A percentile compares a stretch with the other conserved stretches of the same genome.
These are phyloP conservation scores for Rhodotorula glutinis DNA, from an alignment of 1,284 basidiomycete species.

Conservation along the genomic window DNA sequence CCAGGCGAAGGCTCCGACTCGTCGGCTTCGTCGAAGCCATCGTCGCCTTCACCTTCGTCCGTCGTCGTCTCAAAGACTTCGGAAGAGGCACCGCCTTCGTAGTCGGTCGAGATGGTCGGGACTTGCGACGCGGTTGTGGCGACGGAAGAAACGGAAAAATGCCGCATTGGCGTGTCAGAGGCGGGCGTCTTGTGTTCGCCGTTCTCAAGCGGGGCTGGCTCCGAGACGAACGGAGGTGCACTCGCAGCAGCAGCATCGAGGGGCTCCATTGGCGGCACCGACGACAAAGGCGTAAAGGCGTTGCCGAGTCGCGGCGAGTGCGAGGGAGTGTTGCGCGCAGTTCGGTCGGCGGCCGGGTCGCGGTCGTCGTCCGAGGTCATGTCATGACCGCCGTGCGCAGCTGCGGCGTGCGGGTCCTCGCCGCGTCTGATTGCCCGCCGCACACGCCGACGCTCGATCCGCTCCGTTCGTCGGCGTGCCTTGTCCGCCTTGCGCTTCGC, in stretches of 20 bases:
- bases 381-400: neutral
- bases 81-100: conserved; percentile 20
- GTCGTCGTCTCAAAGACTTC: conserved; percentile 26
- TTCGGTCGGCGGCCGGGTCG: conserved; percentile 13
- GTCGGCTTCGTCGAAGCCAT: neutral
- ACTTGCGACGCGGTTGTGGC: conserved; percentile 13
- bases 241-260: neutral
- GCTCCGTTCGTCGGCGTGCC: conserved; percentile 11
- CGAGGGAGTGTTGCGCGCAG: conserved; percentile 28
- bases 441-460: conserved; percentile 4
- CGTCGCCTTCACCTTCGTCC: conserved; percentile 26
- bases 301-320: conserved; percentile 1
- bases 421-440: neutral
- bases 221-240: neutral
- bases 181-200: neutral
- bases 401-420: neutral
- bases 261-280: conserved; percentile 13
- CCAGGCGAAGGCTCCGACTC: conserved; percentile 2
- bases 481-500: conserved; percentile 40
- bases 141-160: conserved; percentile 15
- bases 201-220: neutral
- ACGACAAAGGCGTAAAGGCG: neutral
- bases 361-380: neutral
- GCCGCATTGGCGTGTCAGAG: neutral
- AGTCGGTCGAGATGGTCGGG: conserved; percentile 11